These are phyloP conservation scores for Cladosporium oxysporum DNA, from an alignment of 2,329 filamentous ascomycete genomes.

Conservation along the genomic window DNA sequence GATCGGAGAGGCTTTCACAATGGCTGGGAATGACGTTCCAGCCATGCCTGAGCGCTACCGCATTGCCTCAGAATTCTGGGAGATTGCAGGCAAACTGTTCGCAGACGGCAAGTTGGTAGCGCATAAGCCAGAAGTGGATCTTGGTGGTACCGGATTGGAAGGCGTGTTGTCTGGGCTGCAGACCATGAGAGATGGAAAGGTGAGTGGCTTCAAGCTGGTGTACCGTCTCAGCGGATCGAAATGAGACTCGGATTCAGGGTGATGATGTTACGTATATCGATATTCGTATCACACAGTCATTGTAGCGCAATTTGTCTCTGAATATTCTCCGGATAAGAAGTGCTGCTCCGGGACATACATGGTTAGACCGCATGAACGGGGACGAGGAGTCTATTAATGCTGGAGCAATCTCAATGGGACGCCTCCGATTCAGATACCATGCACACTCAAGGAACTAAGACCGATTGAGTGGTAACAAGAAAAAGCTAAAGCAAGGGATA, in stretches of 20 bases:
- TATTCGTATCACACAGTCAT: neutral
- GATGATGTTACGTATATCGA: neutral
- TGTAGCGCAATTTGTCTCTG: neutral
- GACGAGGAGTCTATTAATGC: neutral
- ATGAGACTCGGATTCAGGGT: neutral
- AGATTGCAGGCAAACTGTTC: slow-evolving; percentile 40
- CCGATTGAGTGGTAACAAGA: no score
- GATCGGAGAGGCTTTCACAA: slow-evolving; percentile 43
- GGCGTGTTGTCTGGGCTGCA: slow-evolving; percentile 49
- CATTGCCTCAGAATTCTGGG: slow-evolving; percentile 44
- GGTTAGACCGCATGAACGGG: neutral
- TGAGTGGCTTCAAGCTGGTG: slow-evolving; percentile 53
- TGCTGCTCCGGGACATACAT: neutral
- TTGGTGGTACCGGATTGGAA: slow-evolving; percentile 42
- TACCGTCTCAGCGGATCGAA: slow-evolving; percentile 32
- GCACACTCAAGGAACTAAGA: no score
- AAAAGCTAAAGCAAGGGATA: no score
- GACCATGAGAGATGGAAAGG: slow-evolving; percentile 46
- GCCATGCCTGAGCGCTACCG: slow-evolving; percentile 43
- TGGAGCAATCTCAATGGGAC: neutral
- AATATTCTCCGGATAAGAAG: neutral
- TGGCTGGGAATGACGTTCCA: slow-evolving; percentile 33
- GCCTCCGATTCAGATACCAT: neutral
- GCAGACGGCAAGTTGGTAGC: slow-evolving; percentile 34
- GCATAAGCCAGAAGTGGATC: slow-evolving; percentile 45